Conservation (phyloP, 495 filamentous ascomycete species). For the Letharia lupina region DNA sequence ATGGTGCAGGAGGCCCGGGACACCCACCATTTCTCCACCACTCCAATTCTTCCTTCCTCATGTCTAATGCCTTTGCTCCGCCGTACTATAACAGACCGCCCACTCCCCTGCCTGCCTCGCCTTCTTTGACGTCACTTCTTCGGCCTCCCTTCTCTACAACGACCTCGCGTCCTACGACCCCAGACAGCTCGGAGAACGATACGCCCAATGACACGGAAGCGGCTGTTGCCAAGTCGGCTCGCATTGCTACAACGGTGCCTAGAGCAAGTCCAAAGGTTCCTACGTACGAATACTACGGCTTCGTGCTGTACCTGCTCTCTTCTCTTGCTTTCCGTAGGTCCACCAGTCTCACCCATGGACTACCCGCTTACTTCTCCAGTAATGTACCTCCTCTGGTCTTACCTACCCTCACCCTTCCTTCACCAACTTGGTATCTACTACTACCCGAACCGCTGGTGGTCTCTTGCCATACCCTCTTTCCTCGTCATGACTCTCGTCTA, state of each 20-base stretch:
- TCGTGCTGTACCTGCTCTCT: slow-evolving; percentile 85
- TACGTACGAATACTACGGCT: slow-evolving; percentile 98
- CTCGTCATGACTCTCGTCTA: slow-evolving; percentile 83
- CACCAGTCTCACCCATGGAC: background rate
- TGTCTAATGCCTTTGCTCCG: slow-evolving; percentile 59
- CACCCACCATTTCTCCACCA: slow-evolving; percentile 21
- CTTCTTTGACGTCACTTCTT: slow-evolving; percentile 90
- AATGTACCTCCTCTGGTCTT: slow-evolving; percentile 91
- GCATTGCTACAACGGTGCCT: slow-evolving; percentile 63
- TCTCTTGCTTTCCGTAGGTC: slow-evolving; percentile 59
- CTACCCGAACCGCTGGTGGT: slow-evolving; percentile 97
- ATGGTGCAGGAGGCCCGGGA: slow-evolving; percentile 2
- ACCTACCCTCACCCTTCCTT: slow-evolving; percentile 82
- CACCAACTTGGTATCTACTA: slow-evolving; percentile 92
- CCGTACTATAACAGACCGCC: slow-evolving; percentile 85
- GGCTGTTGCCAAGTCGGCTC: slow-evolving; percentile 55
- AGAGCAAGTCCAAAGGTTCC: slow-evolving; percentile 87
- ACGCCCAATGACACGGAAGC: slow-evolving; percentile 53
- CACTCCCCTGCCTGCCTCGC: slow-evolving; percentile 85
- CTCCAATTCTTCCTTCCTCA: slow-evolving; percentile 31
- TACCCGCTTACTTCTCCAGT: slow-evolving; percentile 34
- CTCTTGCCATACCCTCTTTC: slow-evolving; percentile 80
- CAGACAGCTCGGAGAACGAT: slow-evolving; percentile 83
- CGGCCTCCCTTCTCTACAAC: slow-evolving; percentile 59
- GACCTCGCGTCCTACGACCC: slow-evolving; percentile 82